phyloP scores from a whole-genome alignment of 2,329 filamentous ascomycete species.

The Rasamsonia emersonii region DNA sequence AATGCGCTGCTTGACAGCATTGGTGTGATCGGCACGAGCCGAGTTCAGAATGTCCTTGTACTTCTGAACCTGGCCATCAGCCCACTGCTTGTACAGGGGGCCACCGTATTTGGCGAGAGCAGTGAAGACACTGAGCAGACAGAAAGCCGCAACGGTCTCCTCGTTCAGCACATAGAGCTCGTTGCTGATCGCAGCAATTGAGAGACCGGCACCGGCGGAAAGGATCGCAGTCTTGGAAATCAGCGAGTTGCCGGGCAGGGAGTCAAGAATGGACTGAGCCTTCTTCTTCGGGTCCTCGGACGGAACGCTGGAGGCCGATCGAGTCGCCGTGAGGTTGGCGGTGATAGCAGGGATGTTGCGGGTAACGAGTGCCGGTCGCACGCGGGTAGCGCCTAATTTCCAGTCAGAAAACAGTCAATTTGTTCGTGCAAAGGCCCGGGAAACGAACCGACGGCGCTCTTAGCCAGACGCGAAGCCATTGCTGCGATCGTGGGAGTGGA shows the following conservation, averaged over 20 bases:
- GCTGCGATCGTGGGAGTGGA: constrained; percentile 54
- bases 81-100: constrained; percentile 87
- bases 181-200: constrained; percentile 94
- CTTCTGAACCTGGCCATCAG: constrained; percentile 78
- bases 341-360: constrained; percentile 67
- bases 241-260: constrained; percentile 83
- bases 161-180: constrained; percentile 99
- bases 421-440: constrained; percentile 16
- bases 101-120: constrained; percentile 89
- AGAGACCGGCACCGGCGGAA: constrained; percentile 81
- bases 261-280: constrained; percentile 89
- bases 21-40: constrained; percentile 87
- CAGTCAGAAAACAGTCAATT: constrained; percentile 24
- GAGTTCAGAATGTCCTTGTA: constrained; percentile 92
- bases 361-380: constrained; percentile 72
- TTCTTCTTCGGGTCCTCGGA: constrained; percentile 89
- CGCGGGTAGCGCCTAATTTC: constrained; percentile 71
- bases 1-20: constrained; percentile 90
- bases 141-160: constrained; percentile 91
- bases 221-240: constrained; percentile 96
- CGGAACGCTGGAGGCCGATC: constrained; percentile 68
- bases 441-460: constrained; percentile 83
- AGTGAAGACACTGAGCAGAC: constrained; percentile 85
- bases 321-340: constrained; percentile 57
- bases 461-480: constrained; percentile 98